Base-by-base conservation (phyloP, 23 red algal genomes). In the Gracilaria domingensis region DNA sequence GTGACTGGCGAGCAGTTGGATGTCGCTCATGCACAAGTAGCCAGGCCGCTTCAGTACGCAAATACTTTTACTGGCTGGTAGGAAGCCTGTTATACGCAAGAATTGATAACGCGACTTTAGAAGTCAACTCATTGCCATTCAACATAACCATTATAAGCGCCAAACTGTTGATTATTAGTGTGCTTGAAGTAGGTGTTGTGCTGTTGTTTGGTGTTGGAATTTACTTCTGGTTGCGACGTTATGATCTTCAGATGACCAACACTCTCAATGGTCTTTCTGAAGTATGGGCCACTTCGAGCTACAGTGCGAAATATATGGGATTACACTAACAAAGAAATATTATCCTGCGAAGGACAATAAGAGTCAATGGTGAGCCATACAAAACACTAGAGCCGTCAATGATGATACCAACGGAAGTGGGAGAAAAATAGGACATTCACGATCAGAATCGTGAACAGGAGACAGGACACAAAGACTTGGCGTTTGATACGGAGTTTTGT, bases 211-310 rank as follows among this genome's bases (percentile, higher is more conserved):
- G 12, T 29, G 28, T 32, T 6, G 32, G 28, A 1, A 11, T 29
- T 33, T 29, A 29, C 33, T 5, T 29, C 1, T 35, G 26, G 16
- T 32, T 12, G 62, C 8, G 2, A 4, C 14, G 62, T 9, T 12
- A 36, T 8, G 28, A 67, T 35, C 8, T 67, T 67, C 62, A 67
- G 33, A 29, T 18, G 33, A 11, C 62, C 20, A 67, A 67, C 33
- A 67, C 62, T 12, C 28, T 67, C 24, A 67, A 36, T 67, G 62
- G 62, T 30, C 62, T 67, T 35, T 67, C 62, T 5, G 33, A 67
- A 8, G 4, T 29, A 1, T 67, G 62, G 62, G 62, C 62, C 17
- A 16, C 18, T 55, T 55, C 51, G 51, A 55, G 17, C 14, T 7
- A 55, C 17, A 18, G 51, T 55, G 11, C 51, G 17, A 18, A 55